Percentiles rank a stretch among this genome's conserved stretches.
phyloP scores from a whole-genome alignment of 176 grass and related monocot genomes.

The Eragrostis nindensis region DNA sequence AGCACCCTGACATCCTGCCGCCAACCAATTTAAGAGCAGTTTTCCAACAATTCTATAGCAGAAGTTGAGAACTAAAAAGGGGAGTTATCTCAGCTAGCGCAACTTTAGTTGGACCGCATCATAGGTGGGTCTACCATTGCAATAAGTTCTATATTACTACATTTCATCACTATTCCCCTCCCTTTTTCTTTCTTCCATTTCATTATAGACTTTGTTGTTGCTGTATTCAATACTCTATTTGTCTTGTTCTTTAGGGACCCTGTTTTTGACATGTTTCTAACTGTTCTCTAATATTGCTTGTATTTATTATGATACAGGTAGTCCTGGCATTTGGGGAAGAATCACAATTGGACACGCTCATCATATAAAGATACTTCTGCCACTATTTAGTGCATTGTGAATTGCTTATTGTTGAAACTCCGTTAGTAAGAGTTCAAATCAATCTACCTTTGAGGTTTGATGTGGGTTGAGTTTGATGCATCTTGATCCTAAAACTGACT shows the following conservation, averaged over 20 bases:
- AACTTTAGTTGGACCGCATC: slow-evolving; percentile 8
- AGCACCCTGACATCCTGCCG: not conserved
- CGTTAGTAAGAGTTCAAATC: not conserved
- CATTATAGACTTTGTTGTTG: not conserved
- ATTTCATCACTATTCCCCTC: not conserved
- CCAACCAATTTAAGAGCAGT: slow-evolving; percentile 9
- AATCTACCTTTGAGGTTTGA: not conserved
- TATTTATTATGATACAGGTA: slow-evolving; percentile 30
- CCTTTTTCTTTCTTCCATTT: not conserved
- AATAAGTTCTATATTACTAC: not conserved
- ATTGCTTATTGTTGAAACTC: not conserved
- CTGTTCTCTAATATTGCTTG: slow-evolving; percentile 25
- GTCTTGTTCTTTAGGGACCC: slow-evolving; percentile 4
- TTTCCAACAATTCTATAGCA: slow-evolving; percentile 12
- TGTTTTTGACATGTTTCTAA: slow-evolving; percentile 32
- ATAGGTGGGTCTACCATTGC: not conserved
- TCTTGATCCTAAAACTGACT: slow-evolving; percentile 15
- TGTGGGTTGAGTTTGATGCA: slow-evolving; percentile 1
- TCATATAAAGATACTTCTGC: slow-evolving; percentile 11
- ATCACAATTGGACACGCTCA: not conserved
- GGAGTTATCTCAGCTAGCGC: not conserved
- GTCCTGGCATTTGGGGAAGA: not conserved
- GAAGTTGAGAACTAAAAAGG: not conserved
- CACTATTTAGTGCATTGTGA: slow-evolving; percentile 2
- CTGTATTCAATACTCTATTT: slow-evolving; percentile 18